Evolutionary conservation across 2,329 filamentous ascomycete species (phyloP).

Genomic region (Colletotrichum sp.): DNA sequence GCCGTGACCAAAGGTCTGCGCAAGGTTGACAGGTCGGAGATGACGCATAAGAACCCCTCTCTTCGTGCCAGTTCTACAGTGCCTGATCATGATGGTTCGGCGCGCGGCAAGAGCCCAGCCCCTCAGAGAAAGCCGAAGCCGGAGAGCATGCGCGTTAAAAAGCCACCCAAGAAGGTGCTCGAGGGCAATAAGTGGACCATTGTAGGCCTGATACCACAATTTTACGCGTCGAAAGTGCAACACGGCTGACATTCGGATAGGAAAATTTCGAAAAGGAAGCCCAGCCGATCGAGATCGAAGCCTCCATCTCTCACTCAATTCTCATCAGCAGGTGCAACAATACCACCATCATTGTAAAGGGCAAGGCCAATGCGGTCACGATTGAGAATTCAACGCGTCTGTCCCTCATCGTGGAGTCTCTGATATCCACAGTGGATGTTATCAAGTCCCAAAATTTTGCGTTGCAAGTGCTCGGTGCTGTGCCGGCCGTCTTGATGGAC

Average conservation of each 20-base stretch:
- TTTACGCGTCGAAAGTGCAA: not conserved
- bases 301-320: conserved; percentile 83
- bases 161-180: conserved; percentile 78
- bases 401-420: conserved; percentile 85
- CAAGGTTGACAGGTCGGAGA: conserved; percentile 93
- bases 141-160: conserved; percentile 83
- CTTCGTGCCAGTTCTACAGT: conserved; percentile 78
- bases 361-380: conserved; percentile 96
- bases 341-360: conserved; percentile 85
- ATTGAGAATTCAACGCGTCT: conserved; percentile 88
- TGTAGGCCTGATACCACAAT: conserved; percentile 48
- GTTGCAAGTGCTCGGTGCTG: conserved; percentile 84
- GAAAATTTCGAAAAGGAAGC: conserved; percentile 88
- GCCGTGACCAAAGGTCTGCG: conserved; percentile 86
- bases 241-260: conserved; percentile 40
- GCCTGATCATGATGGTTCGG: conserved; percentile 58
- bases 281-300: conserved; percentile 80
- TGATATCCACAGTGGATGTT: conserved; percentile 90
- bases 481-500: conserved; percentile 90
- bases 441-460: conserved; percentile 96
- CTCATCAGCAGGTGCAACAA: conserved; percentile 93
- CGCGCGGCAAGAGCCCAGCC: conserved; percentile 81
- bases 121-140: conserved; percentile 89
- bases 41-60: conserved; percentile 98
- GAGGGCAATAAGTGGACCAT: conserved; percentile 95